phyloP scores from a whole-genome alignment of 768 basidiomycete genomes.

The Kwoniella heveanensis region DNA sequence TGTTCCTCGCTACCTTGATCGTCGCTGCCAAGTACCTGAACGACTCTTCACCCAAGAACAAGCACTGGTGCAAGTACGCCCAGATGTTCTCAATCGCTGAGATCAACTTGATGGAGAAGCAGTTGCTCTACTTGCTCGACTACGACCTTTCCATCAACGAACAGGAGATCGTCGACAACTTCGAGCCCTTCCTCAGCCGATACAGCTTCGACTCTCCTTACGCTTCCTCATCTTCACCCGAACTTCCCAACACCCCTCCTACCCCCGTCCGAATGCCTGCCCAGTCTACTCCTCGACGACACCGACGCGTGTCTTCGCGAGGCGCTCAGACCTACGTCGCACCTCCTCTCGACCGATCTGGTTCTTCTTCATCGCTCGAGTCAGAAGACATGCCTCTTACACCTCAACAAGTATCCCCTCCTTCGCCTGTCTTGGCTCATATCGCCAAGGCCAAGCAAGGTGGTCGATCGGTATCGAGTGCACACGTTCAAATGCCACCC shows the following conservation, averaged over 20 bases:
- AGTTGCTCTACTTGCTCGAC: conserved; percentile 87
- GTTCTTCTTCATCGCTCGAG: conserved; percentile 54
- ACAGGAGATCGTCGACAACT: conserved; percentile 51
- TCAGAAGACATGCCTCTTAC: conserved; percentile 48
- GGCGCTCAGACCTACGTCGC: conserved; percentile 41
- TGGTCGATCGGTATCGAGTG: conserved; percentile 31
- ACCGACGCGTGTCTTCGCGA: conserved; percentile 39
- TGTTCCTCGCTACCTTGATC: conserved; percentile 88
- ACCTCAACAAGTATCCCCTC: conserved; percentile 27
- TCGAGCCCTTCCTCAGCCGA: conserved; percentile 48
- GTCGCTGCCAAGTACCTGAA: conserved; percentile 86
- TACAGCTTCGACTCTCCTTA: conserved; percentile 29
- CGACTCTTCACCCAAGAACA: conserved; percentile 86
- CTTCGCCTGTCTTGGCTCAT: conserved; percentile 20
- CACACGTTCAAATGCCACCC: conserved; percentile 36
- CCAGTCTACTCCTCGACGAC: conserved; percentile 26
- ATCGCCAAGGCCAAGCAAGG: conserved; percentile 2
- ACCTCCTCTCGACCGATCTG: conserved; percentile 54
- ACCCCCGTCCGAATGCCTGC: conserved; percentile 33
- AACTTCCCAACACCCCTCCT: conserved; percentile 39
- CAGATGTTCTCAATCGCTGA: conserved; percentile 66
- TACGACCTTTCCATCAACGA: conserved; percentile 54
- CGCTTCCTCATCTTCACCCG: conserved; percentile 40
- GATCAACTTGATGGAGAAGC: conserved; percentile 94
- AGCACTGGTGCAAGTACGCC: conserved; percentile 76